Evolutionary conservation across 2,329 filamentous ascomycete genomes (phyloP), one percentile per base, ranked within the genome.

Genomic region (Beauveria medogensis): DNA sequence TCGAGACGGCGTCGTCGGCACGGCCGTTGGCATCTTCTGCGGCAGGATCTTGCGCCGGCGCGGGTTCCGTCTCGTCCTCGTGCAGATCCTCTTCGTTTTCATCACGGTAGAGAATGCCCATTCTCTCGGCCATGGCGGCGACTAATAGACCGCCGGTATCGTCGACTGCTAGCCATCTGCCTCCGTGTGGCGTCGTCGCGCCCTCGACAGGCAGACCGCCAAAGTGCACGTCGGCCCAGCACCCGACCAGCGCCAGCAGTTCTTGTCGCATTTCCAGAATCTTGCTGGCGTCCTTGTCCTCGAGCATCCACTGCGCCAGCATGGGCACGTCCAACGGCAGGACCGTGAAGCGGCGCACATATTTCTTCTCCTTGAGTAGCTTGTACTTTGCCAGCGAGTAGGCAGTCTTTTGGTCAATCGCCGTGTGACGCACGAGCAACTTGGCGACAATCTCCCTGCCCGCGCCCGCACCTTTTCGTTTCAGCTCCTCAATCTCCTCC

Each of bases 371-470:
- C 77, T 99, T 99, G 51, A 96, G 81, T 20, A 97, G 78, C 69
- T 94, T 96, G 75, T 99, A 99, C 74, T 99, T 99, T 48, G 93
- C 92, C 62, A 97, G 79, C 2, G 92, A 95, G 70, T 95, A 99
- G 0, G 86, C 82, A 0, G 94, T 97, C 80, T 99, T 99, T 76
- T 97, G 89, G 66, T 96, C 92, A 48, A 99, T 82, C 1, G 88
- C 90, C 20, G 90, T 87, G 73, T 99, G 94, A 48, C 92, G 94
- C 34, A 92, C 82, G 74, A 99, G 83, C 28, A 99, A 85, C 75
- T 92, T 96, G n/a, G 90, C 88, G 65, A 99, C 94, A 53, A 99
- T 83, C 56, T 96, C 92, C 71, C 90, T 89, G 14, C 92, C 93
- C 0, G 91, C 90, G 5, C 87, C 87, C 3, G 87, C 85, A 12